phyloP scores from a whole-genome alignment of 73 alveolate species.

The Stentor roeselii region DNA sequence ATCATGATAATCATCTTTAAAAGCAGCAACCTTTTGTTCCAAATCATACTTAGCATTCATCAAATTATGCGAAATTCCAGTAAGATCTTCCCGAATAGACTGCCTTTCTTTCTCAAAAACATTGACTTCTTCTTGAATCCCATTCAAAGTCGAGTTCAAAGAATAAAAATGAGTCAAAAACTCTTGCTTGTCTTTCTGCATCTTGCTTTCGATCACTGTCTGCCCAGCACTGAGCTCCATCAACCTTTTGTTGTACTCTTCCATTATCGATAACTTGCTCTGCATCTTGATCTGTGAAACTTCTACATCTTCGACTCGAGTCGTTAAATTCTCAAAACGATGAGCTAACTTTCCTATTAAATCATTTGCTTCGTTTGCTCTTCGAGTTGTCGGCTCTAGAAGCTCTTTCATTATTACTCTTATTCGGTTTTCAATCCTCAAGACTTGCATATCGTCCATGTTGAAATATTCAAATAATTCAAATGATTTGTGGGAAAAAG shows the following conservation, averaged over 20 bases:
- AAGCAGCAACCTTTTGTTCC: not conserved
- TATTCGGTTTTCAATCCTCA: not conserved
- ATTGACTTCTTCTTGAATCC: not conserved
- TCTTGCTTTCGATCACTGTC: not conserved
- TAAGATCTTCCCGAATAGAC: not conserved
- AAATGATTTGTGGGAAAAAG: not conserved
- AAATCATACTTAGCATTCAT: not conserved
- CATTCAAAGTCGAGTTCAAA: not conserved
- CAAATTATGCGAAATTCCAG: not conserved
- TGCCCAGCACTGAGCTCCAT: slow-evolving; percentile 1
- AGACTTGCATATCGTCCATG: not conserved
- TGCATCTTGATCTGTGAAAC: not conserved
- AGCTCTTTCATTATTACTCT: slow-evolving; percentile 13
- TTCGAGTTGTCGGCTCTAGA: slow-evolving; percentile 6
- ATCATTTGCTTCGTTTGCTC: not conserved
- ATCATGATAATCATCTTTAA: not conserved
- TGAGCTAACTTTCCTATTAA: not conserved
- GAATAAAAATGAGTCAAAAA: not conserved
- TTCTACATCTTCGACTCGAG: not conserved
- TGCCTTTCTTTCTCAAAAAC: not conserved
- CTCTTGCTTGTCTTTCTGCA: slow-evolving; percentile 6
- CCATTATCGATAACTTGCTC: not conserved
- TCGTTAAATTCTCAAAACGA: not conserved
- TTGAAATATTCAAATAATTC: not conserved
- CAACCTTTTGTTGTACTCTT: not conserved